Percentiles rank a stretch among this genome's conserved stretches.
phyloP scores from a whole-genome alignment of 2,329 filamentous ascomycete species.

The Botrytis sinoallii region DNA sequence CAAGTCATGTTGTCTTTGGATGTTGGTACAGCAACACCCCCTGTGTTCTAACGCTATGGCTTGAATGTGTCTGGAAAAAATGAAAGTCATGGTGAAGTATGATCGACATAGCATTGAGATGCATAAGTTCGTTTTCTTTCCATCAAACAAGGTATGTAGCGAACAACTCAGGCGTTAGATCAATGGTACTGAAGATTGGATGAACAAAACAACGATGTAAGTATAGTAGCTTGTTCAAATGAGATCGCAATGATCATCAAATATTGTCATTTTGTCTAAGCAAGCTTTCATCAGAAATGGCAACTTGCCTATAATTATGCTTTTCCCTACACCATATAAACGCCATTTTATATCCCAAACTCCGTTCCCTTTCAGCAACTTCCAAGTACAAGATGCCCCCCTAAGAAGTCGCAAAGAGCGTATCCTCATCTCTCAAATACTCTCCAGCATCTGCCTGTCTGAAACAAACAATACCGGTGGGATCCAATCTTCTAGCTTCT shows the following conservation, averaged over 20 bases:
- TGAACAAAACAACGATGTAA: neutral
- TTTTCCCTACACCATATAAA: conserved; percentile 9
- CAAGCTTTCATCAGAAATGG: neutral
- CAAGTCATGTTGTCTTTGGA: neutral
- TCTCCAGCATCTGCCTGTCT: conserved; percentile 92
- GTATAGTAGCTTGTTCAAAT: neutral
- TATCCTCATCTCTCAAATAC: conserved; percentile 81
- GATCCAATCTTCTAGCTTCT: conserved; percentile 80
- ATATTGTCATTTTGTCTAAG: neutral
- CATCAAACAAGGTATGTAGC: neutral
- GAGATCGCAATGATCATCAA: neutral
- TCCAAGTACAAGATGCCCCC: neutral
- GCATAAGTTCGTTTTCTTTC: neutral
- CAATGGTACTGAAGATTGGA: neutral
- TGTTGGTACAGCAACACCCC: neutral
- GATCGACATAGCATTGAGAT: neutral
- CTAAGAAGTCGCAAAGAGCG: conserved; percentile 52
- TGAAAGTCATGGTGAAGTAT: neutral
- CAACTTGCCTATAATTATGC: conserved; percentile 8
- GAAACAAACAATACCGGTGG: conserved; percentile 85
- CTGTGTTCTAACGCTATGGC: neutral
- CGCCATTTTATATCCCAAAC: conserved; percentile 15
- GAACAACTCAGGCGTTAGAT: neutral
- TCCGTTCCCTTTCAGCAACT: conserved; percentile 3
- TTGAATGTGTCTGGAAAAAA: neutral